Evolutionary conservation across 495 filamentous ascomycete genomes (phyloP).

Genomic region (Penicillium canariense): DNA sequence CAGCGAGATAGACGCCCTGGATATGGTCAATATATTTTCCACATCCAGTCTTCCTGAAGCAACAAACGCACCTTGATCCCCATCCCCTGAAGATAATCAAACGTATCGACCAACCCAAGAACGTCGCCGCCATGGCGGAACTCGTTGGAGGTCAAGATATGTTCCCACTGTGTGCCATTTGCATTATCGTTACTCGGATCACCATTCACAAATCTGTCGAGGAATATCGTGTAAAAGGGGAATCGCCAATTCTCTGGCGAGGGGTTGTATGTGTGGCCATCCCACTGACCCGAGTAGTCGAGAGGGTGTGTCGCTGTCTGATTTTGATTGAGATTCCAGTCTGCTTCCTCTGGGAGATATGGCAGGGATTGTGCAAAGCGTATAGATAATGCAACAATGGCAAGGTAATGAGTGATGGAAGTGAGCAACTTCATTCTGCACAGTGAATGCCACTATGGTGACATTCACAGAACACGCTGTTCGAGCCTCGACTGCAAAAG

Average conservation of each 20-base stretch:
- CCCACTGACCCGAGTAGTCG: conserved; percentile 43
- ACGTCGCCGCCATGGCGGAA: conserved; percentile 41
- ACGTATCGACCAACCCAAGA: conserved; percentile 31
- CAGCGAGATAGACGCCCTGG: conserved; percentile 36
- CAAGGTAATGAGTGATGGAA: conserved; percentile 11
- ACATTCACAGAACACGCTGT: conserved; percentile 11
- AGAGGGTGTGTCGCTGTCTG: conserved; percentile 27
- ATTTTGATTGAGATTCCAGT: conserved; percentile 41
- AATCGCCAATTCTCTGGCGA: conserved; percentile 45
- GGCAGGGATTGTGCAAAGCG: conserved; percentile 13
- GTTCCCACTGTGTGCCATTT: conserved; percentile 26
- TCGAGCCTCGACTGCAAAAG: conserved; percentile 10
- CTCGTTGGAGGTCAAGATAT: conserved; percentile 38
- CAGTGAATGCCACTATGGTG: conserved; percentile 15
- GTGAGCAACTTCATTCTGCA: conserved; percentile 10
- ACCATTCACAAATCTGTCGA: conserved; percentile 42
- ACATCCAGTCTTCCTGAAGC: conserved; percentile 10
- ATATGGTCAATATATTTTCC: conserved; percentile 2
- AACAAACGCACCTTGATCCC: conserved; percentile 28
- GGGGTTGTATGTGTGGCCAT: conserved; percentile 37
- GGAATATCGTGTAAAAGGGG: conserved; percentile 40
- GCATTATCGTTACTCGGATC: conserved; percentile 26
- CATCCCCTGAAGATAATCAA: conserved; percentile 43
- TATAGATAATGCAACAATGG: conserved; percentile 15
- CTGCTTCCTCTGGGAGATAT: conserved; percentile 29